These are phyloP conservation scores for Limnomonas spitsbergensis DNA, from an alignment of 139 green algal genomes.

Conservation along the genomic window DNA sequence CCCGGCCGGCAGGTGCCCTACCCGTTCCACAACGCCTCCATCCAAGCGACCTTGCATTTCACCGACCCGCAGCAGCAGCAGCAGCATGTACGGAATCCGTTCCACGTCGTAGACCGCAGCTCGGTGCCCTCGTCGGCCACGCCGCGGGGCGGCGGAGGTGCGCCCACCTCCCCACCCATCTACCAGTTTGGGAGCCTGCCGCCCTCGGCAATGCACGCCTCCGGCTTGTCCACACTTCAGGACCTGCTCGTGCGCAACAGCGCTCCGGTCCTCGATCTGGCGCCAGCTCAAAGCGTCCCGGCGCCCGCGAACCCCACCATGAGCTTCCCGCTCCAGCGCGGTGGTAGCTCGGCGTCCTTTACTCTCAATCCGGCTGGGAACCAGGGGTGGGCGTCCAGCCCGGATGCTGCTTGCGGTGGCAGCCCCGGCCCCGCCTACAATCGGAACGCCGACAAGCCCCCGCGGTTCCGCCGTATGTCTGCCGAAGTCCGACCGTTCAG, in stretches of 20 bases:
- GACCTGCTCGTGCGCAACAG: neutral
- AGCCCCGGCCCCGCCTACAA: neutral
- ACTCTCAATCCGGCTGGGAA: neutral
- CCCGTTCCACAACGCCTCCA: too few species aligned
- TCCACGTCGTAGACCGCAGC: neutral
- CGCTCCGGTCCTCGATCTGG: neutral
- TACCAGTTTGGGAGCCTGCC: conserved; percentile 1
- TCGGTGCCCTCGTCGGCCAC: too few species aligned
- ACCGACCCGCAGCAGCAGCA: neutral
- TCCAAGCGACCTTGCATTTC: neutral
- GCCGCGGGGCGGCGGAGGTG: neutral
- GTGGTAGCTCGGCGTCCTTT: neutral
- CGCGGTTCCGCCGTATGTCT: neutral
- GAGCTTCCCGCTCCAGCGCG: too few species aligned
- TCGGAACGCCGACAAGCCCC: neutral
- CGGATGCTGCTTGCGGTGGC: too few species aligned
- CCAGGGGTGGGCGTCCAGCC: too few species aligned
- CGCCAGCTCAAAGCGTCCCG: neutral
- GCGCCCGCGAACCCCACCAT: too few species aligned
- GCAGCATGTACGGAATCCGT: neutral
- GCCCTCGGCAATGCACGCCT: neutral
- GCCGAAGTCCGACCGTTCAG: neutral
- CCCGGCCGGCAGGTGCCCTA: too few species aligned
- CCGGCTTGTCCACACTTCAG: neutral
- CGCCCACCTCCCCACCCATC: neutral